Evolutionary conservation across 352 stramenopile species (phyloP), one percentile per base, ranked within the genome.

Genomic region (Phytopythium kandeliae): DNA sequence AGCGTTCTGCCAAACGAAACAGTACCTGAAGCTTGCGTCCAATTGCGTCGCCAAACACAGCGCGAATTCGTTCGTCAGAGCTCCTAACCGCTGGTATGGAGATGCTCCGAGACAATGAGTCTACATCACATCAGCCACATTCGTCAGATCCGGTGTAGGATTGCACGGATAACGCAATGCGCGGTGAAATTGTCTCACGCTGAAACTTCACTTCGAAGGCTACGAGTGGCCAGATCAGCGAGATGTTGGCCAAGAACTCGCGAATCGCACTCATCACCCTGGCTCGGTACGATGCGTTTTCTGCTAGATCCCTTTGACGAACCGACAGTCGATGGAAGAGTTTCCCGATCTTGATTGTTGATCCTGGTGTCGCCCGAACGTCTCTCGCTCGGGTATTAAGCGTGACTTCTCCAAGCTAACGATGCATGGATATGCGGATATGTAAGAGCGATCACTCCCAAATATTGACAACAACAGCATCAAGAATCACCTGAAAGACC

Each of bases 221-320:
- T 9, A 91, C 38, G 3, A 60, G 71, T n/a, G 75, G 77, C 75
- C 79, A 89, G 15, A 92, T 84, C 63, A 95, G 68, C 1, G 78
- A 84, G 30, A 89, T 67, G 17, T 63, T 78, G 11, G 62, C 46
- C 33, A 71, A 82, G 41, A 89, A 78, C 17, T 43, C 59, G 24
- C 69, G 65, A 16, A 92, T 71, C 31, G 53, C 57, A 24, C 65
- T 66, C 10, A 65, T 58, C 15, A 86, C 50, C 8, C 6, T 13
- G 1, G 17, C 21, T 26, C 30, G 69, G n/a, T 75, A 37, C 19
- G 67, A 68, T 1, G 17, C 19, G 25, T 85, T 74, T 24, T 36
- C 34, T n/a, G 61, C 59, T 19, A 89, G 17, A 24, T 80, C 62
- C 40, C 65, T 73, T 17, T 62, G 48, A 11, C 84, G 62, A 6